Evolutionary conservation across 176 grass and related monocot species (phyloP).

Genomic region (Luzula sylvatica): DNA sequence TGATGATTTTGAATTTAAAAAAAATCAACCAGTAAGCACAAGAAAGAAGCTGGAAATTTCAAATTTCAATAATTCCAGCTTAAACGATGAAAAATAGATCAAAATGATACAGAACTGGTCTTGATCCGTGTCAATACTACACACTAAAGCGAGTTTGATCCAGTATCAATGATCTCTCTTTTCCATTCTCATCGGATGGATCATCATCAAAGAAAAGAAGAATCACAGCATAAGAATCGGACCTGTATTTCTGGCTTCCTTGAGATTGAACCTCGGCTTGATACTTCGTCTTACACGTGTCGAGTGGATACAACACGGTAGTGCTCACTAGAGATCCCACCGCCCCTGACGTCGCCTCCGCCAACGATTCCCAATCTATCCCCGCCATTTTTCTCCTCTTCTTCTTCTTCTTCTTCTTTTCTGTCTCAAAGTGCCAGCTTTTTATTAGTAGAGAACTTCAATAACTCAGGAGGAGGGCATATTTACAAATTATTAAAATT

Average conservation of each 20-base stretch:
- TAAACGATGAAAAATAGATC: neutral
- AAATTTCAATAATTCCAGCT: neutral
- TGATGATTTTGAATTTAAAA: neutral
- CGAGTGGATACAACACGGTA: conserved; percentile 83
- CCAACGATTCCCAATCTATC: conserved; percentile 87
- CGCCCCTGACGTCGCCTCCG: conserved; percentile 89
- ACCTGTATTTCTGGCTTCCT: conserved; percentile 81
- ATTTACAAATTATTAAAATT: no score
- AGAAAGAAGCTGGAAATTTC: neutral
- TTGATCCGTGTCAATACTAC: neutral
- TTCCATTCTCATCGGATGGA: neutral
- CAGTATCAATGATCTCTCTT: neutral
- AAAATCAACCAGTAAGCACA: neutral
- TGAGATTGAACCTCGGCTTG: conserved; percentile 78
- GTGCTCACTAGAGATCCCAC: conserved; percentile 89
- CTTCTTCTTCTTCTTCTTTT: neutral
- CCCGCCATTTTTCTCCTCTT: conserved; percentile 14
- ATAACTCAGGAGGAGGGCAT: no score
- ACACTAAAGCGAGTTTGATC: neutral
- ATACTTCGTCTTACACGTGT: conserved; percentile 96
- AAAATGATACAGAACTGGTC: neutral
- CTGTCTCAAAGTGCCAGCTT: neutral
- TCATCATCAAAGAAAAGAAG: neutral
- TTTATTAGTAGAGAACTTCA: no score
- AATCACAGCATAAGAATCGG: neutral